Base-by-base conservation (phyloP, 2,329 filamentous ascomycete species). In the Orbilia javanica region DNA sequence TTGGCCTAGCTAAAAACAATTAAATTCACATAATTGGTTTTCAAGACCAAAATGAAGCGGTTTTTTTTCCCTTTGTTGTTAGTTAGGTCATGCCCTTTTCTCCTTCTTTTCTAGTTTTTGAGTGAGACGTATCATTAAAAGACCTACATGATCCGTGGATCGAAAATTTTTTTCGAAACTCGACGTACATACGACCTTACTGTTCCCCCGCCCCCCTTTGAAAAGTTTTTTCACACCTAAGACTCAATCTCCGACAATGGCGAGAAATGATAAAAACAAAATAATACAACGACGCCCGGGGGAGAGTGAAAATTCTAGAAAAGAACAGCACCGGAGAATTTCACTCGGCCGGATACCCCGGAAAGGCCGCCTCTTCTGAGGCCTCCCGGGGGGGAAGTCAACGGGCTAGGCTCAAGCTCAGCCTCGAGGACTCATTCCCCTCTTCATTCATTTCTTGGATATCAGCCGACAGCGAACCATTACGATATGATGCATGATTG, bases 381-480 rank as follows among this genome's bases (percentile, higher is more conserved):
- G n/a, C n/a, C n/a, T n/a, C 22, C 15, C 7, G 25, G 50, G 53
- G 42, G 15, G 44, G 44, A 1, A 20, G 46, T 6, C 6, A 13
- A 15, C n/a, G 42, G 42, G 6, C 34, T 39, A 10, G 20, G 60
- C 53, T 11, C 13, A 5, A 46, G 60, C 67, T 53, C 34, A 71
- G 55, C 67, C 67, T 64, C 31, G 67, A 70, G 8, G n/a, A 44
- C 10, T 7, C 42, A 52, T 71, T 53, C 34, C 27, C 18, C 15
- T 64, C 44, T 25, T 18, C 13, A 25, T 31, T 6, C 5, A 25
- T 53, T 22, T 1, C 34, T 36, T 57, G 52, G 13, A 22, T 42
- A 52, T 62, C 66, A 53, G 53, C 42, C 25, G 27, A 70, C 13
- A 60, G 27, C 48, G 34, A 44, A 53, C 55, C 31, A 53, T 50